Conservation (phyloP, 345 rosid species). For the Salix suchowensis region DNA sequence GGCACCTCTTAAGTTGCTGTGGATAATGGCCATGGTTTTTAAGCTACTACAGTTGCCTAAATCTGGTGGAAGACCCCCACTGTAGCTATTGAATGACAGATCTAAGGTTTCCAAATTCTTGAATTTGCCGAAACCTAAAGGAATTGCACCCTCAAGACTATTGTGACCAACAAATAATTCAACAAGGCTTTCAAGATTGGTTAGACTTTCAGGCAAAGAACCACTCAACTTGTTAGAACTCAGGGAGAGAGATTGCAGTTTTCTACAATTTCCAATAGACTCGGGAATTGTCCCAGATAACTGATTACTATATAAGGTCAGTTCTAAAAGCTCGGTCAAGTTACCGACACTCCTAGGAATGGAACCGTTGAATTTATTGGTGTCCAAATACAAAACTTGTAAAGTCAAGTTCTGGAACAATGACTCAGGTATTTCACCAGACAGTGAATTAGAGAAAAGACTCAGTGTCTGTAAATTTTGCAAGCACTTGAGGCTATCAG, state of each 20-base stretch:
- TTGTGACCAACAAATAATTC: constrained; percentile 38
- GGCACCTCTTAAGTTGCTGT: constrained; percentile 46
- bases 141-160: constrained; percentile 45
- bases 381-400: constrained; percentile 31
- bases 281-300: constrained; percentile 65
- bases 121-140: constrained; percentile 42
- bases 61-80: constrained; percentile 54
- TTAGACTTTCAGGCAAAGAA: constrained; percentile 50
- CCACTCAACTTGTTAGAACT: constrained; percentile 47
- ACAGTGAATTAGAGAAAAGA: constrained; percentile 46
- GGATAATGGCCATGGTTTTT: constrained; percentile 32
- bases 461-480: constrained; percentile 25
- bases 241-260: constrained; percentile 42
- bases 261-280: constrained; percentile 56
- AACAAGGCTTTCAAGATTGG: constrained; percentile 47
- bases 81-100: constrained; percentile 54
- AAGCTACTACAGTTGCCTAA: constrained; percentile 57
- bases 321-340: constrained; percentile 29
- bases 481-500: constrained; percentile 35
- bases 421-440: constrained; percentile 52
- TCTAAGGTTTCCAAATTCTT: constrained; percentile 44
- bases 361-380: constrained; percentile 56
- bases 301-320: constrained; percentile 40
- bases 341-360: constrained; percentile 56
- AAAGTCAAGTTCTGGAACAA: constrained; percentile 42